These are phyloP conservation scores for Suillus brevipes DNA, from an alignment of 768 basidiomycete genomes.

Conservation along the genomic window DNA sequence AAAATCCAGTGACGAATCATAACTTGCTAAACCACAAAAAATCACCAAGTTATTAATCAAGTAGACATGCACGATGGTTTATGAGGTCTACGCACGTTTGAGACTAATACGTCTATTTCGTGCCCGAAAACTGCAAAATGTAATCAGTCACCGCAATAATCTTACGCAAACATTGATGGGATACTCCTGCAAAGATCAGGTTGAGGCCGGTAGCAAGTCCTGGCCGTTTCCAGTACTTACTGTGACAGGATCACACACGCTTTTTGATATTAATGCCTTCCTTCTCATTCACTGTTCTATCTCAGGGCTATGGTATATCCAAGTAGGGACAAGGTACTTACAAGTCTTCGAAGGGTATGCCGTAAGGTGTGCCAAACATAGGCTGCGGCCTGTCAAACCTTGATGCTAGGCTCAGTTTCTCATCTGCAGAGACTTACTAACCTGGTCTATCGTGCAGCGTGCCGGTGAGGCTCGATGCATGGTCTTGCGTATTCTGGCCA, in stretches of 20 bases:
- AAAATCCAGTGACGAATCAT: not conserved
- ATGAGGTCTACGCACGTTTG: not conserved
- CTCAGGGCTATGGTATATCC: not conserved
- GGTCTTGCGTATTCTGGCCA: not conserved
- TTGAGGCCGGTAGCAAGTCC: not conserved
- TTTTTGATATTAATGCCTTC: conserved; percentile 1
- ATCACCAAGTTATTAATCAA: not conserved
- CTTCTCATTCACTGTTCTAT: conserved; percentile 1
- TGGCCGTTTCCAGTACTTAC: not conserved
- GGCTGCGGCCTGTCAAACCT: not conserved
- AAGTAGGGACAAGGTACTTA: not conserved
- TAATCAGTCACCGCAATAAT: not conserved
- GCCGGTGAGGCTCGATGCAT: not conserved
- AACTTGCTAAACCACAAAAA: not conserved
- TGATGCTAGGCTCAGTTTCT: not conserved
- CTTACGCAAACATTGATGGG: not conserved
- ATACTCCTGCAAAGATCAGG: not conserved
- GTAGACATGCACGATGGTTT: not conserved
- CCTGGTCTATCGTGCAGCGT: not conserved
- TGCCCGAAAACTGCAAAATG: not conserved
- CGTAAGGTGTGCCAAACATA: not conserved
- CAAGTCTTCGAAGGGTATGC: not conserved
- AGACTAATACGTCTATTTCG: not conserved
- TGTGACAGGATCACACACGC: not conserved
- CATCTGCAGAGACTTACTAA: not conserved